phyloP scores from a whole-genome alignment of 345 rosid genomes.

The Populus euphratica region DNA sequence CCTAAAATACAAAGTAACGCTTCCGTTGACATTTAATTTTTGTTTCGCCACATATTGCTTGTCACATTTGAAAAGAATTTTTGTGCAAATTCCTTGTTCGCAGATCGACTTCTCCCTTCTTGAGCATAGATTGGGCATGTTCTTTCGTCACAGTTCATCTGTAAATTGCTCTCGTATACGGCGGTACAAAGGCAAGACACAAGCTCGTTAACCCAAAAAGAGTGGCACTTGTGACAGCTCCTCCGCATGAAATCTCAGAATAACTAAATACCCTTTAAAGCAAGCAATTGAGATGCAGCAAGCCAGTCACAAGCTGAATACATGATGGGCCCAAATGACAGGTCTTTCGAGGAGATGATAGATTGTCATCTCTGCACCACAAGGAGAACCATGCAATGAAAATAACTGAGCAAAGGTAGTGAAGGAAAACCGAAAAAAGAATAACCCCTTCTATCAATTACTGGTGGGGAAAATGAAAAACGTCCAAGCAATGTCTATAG shows the following conservation, averaged over 20 bases:
- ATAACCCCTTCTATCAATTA: constrained; percentile 18
- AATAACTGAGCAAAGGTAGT: neutral
- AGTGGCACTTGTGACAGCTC: neutral
- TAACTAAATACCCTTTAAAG: neutral
- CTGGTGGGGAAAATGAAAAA: constrained; percentile 2
- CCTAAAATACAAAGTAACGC: neutral
- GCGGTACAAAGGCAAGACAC: neutral
- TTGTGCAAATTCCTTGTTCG: neutral
- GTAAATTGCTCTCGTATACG: neutral
- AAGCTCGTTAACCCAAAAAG: no score
- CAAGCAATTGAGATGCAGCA: neutral
- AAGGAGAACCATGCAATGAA: neutral
- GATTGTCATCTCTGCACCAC: neutral
- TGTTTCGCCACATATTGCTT: neutral
- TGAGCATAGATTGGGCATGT: neutral
- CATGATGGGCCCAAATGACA: neutral
- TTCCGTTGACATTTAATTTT: neutral
- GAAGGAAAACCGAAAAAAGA: neutral
- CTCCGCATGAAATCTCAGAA: neutral
- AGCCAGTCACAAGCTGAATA: neutral
- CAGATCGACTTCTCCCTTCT: neutral
- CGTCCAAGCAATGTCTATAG: neutral
- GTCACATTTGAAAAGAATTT: neutral
- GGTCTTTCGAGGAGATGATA: neutral
- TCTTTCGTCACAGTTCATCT: neutral